phyloP scores from a whole-genome alignment of 306 rosid genomes.

The Chamaecrista fasciculata region DNA sequence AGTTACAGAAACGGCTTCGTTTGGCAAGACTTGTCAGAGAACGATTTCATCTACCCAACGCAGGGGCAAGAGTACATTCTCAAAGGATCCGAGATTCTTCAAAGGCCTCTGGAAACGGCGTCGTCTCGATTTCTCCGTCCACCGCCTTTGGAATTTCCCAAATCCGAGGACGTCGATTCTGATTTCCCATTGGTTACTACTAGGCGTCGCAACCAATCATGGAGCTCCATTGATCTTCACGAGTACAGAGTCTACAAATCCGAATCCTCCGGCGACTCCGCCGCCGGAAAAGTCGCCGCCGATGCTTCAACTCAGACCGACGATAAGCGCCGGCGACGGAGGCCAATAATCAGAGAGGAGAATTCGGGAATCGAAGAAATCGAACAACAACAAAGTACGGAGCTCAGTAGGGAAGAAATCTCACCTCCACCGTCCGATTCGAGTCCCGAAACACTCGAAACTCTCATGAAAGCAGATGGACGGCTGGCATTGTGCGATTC shows the following conservation, averaged over 20 bases:
- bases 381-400: constrained; percentile 57
- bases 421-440: constrained; percentile 99
- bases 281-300: constrained; percentile 63
- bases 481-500: constrained; percentile 47
- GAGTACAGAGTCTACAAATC: constrained; percentile 91
- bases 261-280: constrained; percentile 65
- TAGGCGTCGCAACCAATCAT: constrained; percentile 80
- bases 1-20: constrained; percentile 89
- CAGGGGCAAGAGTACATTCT: constrained; percentile 89
- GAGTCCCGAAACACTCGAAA: constrained; percentile 87
- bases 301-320: constrained; percentile 95
- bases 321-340: constrained; percentile 69
- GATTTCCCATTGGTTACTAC: constrained; percentile 53
- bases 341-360: constrained; percentile 38
- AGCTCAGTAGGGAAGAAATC: constrained; percentile 81
- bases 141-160: constrained; percentile 42
- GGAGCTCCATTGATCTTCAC: constrained; percentile 77
- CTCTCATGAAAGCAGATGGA: constrained; percentile 77
- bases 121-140: constrained; percentile 57
- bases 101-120: constrained; percentile 33
- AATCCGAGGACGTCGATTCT: constrained; percentile 49
- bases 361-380: constrained; percentile 36
- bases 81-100: constrained; percentile 80
- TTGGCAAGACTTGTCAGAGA: constrained; percentile 91
- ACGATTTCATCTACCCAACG: constrained; percentile 84